Evolutionary conservation across 768 basidiomycete species (phyloP), one percentile per base, ranked within the genome.

Genomic region (Krasilnikovozyma curviuscula): DNA sequence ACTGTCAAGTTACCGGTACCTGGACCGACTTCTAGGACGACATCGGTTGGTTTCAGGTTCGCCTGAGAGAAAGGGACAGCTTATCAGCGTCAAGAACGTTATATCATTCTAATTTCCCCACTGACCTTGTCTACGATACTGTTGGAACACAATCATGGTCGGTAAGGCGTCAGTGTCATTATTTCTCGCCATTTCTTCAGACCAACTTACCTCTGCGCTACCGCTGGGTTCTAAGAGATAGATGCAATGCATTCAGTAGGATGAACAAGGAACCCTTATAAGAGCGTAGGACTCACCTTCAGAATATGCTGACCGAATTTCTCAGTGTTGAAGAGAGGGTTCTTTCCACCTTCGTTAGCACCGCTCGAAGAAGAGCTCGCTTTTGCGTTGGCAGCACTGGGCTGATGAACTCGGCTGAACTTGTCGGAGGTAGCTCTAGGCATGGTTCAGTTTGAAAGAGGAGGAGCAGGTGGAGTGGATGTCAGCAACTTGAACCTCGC

Each of bases 301-400:
- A 97, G 72, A 55, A 98, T 97, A 68, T 98, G 91, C 64, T 97
- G 91, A 19, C 93, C 91, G 57, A 93, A 95, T 55, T 83, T 73
- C 60, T 83, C 82, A 3, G 88, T 93, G 60, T 93, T 89, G 71
- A 66, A 66, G 50, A 88, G 79, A 0, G 85, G 85, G 59, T 85
- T 86, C n/a, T 76, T 74, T 46, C 68, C 67, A 14, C 47, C 44
- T 31, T 44, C 46, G 33, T 49, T 49, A 41, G 44, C 46, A 25
- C 48, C 48, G 37, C 43, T 32, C 25, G 35, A 45, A 3, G 52
- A 40, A 13, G 45, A 37, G 25, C 44, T 23, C 12, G 43, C 38
- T 29, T 45, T 46, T 19, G 47, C 32, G 31, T 40, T 34, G 14
- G 42, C 44, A 12, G 50, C 50, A 19, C 51, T 44, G 9, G 56